phyloP scores from a whole-genome alignment of 2,329 filamentous ascomycete genomes.

The Xylariaceae sp. region DNA sequence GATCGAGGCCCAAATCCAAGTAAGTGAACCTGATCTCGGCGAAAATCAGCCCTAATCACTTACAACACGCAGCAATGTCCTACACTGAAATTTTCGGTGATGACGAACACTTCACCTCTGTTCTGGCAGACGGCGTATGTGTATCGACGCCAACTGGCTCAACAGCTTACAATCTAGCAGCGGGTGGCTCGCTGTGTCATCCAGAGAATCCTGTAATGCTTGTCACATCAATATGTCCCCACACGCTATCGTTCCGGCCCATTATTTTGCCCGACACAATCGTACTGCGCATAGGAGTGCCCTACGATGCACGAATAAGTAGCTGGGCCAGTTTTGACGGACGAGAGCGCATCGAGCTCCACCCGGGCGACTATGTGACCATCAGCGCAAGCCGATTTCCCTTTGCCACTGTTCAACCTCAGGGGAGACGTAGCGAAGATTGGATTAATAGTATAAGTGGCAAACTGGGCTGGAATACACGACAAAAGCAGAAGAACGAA shows the following conservation, averaged over 20 bases:
- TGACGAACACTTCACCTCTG: constrained; percentile 92
- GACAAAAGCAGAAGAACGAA: constrained; percentile 75
- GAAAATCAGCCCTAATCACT: not conserved
- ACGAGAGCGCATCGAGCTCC: constrained; percentile 80
- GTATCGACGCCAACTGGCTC: constrained; percentile 94
- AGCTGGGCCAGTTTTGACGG: constrained; percentile 99
- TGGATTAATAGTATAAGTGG: constrained; percentile 83
- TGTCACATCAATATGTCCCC: constrained; percentile 90
- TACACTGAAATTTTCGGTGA: constrained; percentile 92
- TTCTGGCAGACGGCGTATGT: constrained; percentile 91
- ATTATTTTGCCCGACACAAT: constrained; percentile 97
- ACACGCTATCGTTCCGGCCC: constrained; percentile 94
- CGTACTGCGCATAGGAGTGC: constrained; percentile 90
- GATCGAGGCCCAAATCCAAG: constrained; percentile 93
- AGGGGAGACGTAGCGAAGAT: constrained; percentile 73
- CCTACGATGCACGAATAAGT: constrained; percentile 85
- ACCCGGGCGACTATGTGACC: constrained; percentile 82
- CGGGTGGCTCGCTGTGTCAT: constrained; percentile 93
- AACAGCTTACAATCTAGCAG: constrained; percentile 94
- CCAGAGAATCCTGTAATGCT: constrained; percentile 97
- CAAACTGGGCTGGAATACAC: constrained; percentile 81
- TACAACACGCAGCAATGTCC: constrained; percentile 72
- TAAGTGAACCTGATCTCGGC: constrained; percentile 52
- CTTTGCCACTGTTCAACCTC: constrained; percentile 76
- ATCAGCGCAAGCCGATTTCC: constrained; percentile 81